Conservation (phyloP, 768 basidiomycete genomes). For the Macrocybe gigantea region DNA sequence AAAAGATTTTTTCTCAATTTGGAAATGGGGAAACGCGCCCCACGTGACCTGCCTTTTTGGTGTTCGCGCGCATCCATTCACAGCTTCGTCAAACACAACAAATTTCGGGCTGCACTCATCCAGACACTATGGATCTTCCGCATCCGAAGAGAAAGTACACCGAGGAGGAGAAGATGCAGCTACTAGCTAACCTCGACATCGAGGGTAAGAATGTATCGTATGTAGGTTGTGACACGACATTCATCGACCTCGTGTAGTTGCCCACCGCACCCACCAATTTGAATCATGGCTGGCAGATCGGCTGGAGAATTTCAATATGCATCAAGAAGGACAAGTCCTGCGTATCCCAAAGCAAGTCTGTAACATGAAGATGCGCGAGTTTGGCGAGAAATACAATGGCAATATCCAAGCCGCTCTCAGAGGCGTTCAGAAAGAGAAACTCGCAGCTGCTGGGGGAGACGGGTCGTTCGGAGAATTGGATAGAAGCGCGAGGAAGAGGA, state of each 20-base stretch:
- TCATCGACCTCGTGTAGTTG: slow-evolving; percentile 37
- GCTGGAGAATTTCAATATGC: slow-evolving; percentile 68
- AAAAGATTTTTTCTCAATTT: slow-evolving; percentile 9
- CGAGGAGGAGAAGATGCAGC: slow-evolving; percentile 68
- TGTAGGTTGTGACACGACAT: not conserved
- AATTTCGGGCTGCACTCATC: slow-evolving; percentile 2
- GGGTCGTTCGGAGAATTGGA: slow-evolving; percentile 54
- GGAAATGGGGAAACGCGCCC: slow-evolving; percentile 21
- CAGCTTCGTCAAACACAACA: slow-evolving; percentile 6
- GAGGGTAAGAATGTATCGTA: slow-evolving; percentile 46
- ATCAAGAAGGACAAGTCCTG: slow-evolving; percentile 69
- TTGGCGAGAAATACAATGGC: slow-evolving; percentile 73
- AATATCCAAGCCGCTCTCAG: slow-evolving; percentile 67
- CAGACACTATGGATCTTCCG: slow-evolving; percentile 21
- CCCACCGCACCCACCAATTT: slow-evolving; percentile 69
- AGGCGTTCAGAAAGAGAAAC: slow-evolving; percentile 60
- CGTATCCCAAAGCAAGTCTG: slow-evolving; percentile 74
- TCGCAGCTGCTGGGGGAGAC: slow-evolving; percentile 44
- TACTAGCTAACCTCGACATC: slow-evolving; percentile 72
- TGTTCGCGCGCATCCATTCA: slow-evolving; percentile 9
- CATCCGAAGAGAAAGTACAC: slow-evolving; percentile 33
- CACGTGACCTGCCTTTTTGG: slow-evolving; percentile 29
- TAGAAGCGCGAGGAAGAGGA: slow-evolving; percentile 65
- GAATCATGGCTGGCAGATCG: slow-evolving; percentile 70
- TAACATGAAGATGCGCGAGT: slow-evolving; percentile 67